phyloP scores from a whole-genome alignment of 1,284 basidiomycete genomes.

The Malassezia furfur region DNA sequence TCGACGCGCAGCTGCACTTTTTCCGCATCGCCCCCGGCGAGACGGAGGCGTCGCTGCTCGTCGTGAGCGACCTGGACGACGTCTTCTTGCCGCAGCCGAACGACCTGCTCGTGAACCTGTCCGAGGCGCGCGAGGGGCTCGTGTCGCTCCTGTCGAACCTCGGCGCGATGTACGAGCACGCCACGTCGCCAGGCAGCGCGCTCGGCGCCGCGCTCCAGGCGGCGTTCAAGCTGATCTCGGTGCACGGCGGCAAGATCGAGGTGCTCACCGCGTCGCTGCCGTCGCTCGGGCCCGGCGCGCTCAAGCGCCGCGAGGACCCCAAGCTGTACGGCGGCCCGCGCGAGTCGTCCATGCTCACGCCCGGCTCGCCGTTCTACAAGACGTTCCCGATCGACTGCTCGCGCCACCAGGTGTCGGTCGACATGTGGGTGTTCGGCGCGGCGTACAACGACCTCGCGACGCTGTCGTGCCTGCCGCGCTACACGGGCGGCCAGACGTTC shows the following conservation, averaged over 20 bases:
- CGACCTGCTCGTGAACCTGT: conserved; percentile 85
- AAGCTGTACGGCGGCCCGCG: conserved; percentile 92
- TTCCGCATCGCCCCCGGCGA: conserved; percentile 76
- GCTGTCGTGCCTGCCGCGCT: conserved; percentile 81
- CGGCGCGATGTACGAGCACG: conserved; percentile 93
- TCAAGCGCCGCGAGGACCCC: conserved; percentile 92
- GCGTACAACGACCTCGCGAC: conserved; percentile 92
- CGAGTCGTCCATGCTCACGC: conserved; percentile 53
- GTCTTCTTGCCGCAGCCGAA: conserved; percentile 95
- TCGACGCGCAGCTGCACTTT: conserved; percentile 88
- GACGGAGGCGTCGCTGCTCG: conserved; percentile 83
- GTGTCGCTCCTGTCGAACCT: conserved; percentile 73
- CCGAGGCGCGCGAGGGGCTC: conserved; percentile 70
- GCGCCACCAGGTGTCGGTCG: conserved; percentile 89
- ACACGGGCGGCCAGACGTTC: conserved; percentile 95
- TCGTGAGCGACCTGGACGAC: conserved; percentile 91
- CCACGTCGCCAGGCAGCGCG: conserved; percentile 79
- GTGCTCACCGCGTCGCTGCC: conserved; percentile 81
- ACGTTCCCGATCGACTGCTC: conserved; percentile 98
- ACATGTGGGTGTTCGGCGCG: conserved; percentile 96
- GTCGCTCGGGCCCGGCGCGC: conserved; percentile 74
- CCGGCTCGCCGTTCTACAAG: conserved; percentile 85
- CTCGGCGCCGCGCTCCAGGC: conserved; percentile 92
- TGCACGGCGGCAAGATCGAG: conserved; percentile 90
- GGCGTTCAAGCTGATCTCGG: conserved; percentile 84